These are phyloP conservation scores for Eucalyptus pauciflora DNA, from an alignment of 345 rosid species.

Conservation along the genomic window DNA sequence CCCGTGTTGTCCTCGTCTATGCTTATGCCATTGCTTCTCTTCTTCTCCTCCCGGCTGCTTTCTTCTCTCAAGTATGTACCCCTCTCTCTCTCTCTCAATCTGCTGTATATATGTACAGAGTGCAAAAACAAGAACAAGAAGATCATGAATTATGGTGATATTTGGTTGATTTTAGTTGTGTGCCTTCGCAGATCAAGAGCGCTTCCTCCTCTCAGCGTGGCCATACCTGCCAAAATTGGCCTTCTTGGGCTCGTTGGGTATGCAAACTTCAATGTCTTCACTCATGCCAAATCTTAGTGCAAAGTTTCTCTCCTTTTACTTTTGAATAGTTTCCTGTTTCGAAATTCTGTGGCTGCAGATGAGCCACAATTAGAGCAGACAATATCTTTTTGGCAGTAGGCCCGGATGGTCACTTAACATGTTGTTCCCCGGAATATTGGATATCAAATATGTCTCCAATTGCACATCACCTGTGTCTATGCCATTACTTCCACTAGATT, in stretches of 20 bases:
- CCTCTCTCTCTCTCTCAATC: background rate
- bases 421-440: background rate
- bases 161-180: background rate
- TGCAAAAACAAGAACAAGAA: background rate
- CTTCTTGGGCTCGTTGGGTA: background rate
- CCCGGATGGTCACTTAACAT: background rate
- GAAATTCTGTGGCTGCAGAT: background rate
- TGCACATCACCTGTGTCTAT: background rate
- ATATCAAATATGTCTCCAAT: background rate
- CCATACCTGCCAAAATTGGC: background rate
- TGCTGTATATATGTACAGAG: background rate
- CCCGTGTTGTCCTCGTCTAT: background rate
- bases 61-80: background rate
- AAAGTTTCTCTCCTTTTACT: background rate
- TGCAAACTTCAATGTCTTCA: background rate
- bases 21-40: background rate
- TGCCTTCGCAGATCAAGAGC: background rate
- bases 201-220: background rate
- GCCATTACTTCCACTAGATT: background rate
- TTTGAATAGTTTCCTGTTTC: background rate
- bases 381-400: background rate
- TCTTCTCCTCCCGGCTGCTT: background rate
- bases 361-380: background rate
- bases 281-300: background rate
- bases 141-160: background rate